phyloP scores from a whole-genome alignment of 257 asterid species.

The Eustoma russellianum region DNA sequence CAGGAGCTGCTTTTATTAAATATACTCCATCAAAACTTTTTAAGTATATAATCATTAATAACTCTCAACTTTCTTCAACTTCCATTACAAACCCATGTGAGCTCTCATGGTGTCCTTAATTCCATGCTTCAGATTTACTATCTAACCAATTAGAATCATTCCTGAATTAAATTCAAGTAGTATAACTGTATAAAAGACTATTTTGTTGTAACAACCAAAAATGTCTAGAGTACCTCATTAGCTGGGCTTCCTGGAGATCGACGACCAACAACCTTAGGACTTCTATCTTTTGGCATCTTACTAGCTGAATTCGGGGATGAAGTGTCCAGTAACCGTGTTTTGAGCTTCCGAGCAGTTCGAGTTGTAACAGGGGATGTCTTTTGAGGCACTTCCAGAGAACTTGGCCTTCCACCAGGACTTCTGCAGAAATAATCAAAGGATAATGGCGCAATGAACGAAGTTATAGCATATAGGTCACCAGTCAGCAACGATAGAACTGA shows the following conservation, averaged over 20 bases:
- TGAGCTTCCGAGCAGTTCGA: conserved; percentile 43
- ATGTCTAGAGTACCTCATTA: conserved; percentile 38
- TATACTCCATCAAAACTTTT: no score
- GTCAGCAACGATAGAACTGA: neutral
- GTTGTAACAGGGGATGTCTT: conserved; percentile 43
- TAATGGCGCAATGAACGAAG: neutral
- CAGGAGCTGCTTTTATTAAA: no score
- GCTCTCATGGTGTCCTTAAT: no score
- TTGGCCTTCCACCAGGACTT: conserved; percentile 29
- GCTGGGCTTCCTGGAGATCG: conserved; percentile 63
- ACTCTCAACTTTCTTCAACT: no score
- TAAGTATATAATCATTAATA: no score
- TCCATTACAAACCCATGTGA: no score
- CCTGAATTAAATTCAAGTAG: no score
- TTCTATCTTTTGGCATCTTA: conserved; percentile 53
- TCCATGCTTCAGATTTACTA: no score
- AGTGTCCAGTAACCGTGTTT: conserved; percentile 27
- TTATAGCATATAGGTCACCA: neutral
- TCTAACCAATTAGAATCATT: no score
- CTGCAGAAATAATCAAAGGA: neutral
- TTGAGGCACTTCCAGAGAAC: conserved; percentile 48
- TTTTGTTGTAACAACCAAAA: neutral
- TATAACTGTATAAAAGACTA: neutral
- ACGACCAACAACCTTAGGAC: conserved; percentile 55
- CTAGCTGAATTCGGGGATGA: conserved; percentile 43